These are phyloP conservation scores for Groenewaldozyma auringiensis DNA, from an alignment of 1,139 yeast species.

Conservation along the genomic window DNA sequence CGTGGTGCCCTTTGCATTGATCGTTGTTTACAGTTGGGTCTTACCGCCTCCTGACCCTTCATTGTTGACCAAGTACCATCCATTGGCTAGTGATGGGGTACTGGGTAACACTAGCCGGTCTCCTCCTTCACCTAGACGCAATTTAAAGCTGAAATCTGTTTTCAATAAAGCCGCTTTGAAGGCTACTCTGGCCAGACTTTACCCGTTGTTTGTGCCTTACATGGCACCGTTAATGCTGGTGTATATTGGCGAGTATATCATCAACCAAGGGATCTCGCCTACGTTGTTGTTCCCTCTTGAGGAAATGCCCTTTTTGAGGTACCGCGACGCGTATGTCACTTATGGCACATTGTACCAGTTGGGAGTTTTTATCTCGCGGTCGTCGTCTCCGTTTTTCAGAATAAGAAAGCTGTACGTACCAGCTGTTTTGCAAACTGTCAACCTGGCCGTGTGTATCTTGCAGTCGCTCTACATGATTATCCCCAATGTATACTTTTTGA, in stretches of 20 bases:
- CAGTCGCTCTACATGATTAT: conserved; percentile 57
- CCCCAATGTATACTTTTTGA: conserved; percentile 60
- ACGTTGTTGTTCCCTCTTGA: conserved; percentile 71
- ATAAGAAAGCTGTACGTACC: conserved; percentile 52
- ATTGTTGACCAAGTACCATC: neutral
- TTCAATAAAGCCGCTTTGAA: neutral
- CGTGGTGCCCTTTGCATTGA: conserved; percentile 22
- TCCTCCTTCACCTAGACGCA: neutral
- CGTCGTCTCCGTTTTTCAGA: conserved; percentile 63
- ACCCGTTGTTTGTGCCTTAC: conserved; percentile 28
- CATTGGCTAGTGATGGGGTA: neutral
- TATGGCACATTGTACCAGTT: conserved; percentile 89
- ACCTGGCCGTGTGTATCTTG: conserved; percentile 47
- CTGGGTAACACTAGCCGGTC: neutral
- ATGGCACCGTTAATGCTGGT: conserved; percentile 81
- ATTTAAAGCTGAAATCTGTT: neutral
- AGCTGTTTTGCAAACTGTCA: conserved; percentile 59
- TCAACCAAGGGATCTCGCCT: conserved; percentile 88
- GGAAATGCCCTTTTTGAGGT: conserved; percentile 58
- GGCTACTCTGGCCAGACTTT: conserved; percentile 5
- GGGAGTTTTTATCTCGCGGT: conserved; percentile 86
- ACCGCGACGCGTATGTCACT: conserved; percentile 83
- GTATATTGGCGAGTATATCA: conserved; percentile 77
- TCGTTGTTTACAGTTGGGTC: conserved; percentile 16
- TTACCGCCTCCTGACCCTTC: conserved; percentile 14